Percentiles rank a stretch among this genome's conserved stretches.
Evolutionary conservation across 495 filamentous ascomycete genomes (phyloP).

Genomic region (Tuber aestivum): DNA sequence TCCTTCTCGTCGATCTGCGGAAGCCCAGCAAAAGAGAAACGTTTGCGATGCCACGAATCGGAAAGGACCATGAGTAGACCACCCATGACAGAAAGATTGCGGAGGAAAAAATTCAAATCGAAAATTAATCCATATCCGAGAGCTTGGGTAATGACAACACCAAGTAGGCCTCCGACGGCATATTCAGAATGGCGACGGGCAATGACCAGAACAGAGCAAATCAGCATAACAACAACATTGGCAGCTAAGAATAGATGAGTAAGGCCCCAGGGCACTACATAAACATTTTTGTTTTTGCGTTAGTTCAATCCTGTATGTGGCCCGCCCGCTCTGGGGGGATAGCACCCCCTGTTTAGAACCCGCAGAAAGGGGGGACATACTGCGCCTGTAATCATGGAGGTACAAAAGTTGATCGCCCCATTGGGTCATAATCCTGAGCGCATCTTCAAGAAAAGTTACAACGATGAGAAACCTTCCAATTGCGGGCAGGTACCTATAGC

Average conservation of each 20-base stretch:
- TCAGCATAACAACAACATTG: constrained; percentile 84
- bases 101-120: constrained; percentile 99
- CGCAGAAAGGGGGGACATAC: constrained; percentile 51
- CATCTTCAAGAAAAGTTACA: constrained; percentile 96
- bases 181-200: constrained; percentile 83
- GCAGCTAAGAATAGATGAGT: constrained; percentile 88
- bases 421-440: constrained; percentile 92
- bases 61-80: constrained; percentile 96
- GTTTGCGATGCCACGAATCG: constrained; percentile 95
- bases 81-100: constrained; percentile 93
- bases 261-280: constrained; percentile 74
- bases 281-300: constrained; percentile 29
- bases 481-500: constrained; percentile 75
- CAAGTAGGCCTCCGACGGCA: constrained; percentile 82
- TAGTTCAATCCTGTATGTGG: background rate
- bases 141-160: constrained; percentile 89
- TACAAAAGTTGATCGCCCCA: constrained; percentile 94
- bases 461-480: constrained; percentile 97
- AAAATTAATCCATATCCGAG: constrained; percentile 97
- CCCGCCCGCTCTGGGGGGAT: background rate
- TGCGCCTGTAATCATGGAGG: constrained; percentile 85
- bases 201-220: constrained; percentile 80
- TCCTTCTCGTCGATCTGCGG: constrained; percentile 97
- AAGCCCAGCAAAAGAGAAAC: constrained; percentile 89
- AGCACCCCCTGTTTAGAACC: constrained; percentile 12